Evolutionary conservation across 768 basidiomycete species (phyloP), one percentile per base, ranked within the genome.

Genomic region (Pleurotus citrinopileatus): DNA sequence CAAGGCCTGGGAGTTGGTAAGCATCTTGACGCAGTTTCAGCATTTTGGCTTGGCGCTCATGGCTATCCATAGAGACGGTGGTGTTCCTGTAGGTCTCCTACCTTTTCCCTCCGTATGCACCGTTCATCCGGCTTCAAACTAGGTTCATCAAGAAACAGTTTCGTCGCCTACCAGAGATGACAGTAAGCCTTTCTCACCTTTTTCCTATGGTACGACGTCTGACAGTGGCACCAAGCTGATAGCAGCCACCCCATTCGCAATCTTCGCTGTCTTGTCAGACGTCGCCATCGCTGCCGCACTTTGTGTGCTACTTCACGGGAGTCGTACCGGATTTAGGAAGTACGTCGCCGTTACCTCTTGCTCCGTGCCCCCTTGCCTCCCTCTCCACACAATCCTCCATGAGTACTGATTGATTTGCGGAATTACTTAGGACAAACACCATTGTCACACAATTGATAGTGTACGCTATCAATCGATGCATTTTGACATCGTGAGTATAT

Each of bases 381-480:
- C n/a, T n/a, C n/a, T n/a, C n/a, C n/a, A n/a, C n/a, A n/a, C n/a
- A n/a, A n/a, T n/a, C n/a, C n/a, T n/a, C n/a, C n/a, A n/a, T n/a
- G n/a, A n/a, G n/a, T n/a, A n/a, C n/a, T 28, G 32, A 42, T 23
- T n/a, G 40, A 42, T 27, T 26, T 8, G 12, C 43, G 43, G n/a
- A 34, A 25, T 17, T 29, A 17, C 13, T 4, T 47, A 79, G 77
- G 25, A 77, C 78, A 2, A 73, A 77, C 45, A 67, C 63, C 1
- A 54, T 79, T 10, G 63, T 80, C 13, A 73, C 72, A 13, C 68
- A 63, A 1, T 62, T 80, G 22, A 80, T 79, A 3, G 61, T 80
- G 22, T 80, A 75, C 56, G 74, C 78, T 3, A 75, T 80, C 57
- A 79, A 79, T 55, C 77, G 77, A 4, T 79, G 77, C 52, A 55